Percentiles rank a stretch among this genome's conserved stretches.
Conservation (phyloP, 1,139 yeast species). For the Zygoascus meyerae region DNA sequence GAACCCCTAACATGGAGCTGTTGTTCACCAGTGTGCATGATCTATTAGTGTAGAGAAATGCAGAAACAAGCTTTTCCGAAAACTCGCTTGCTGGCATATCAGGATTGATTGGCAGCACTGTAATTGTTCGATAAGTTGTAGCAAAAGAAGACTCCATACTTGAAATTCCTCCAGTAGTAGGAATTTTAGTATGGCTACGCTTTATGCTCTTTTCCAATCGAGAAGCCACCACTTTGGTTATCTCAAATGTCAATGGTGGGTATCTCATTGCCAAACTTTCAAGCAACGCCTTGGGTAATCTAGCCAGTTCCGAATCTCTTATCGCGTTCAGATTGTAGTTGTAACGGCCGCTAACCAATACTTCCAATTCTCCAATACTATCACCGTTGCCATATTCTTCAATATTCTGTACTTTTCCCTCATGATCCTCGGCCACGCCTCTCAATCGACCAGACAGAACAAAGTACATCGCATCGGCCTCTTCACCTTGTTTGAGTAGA, state of each 20-base stretch:
- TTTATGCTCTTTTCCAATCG: conserved; percentile 41
- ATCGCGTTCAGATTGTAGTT: conserved; percentile 75
- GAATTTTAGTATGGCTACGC: conserved; percentile 14
- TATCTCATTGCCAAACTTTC: conserved; percentile 78
- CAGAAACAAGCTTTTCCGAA: conserved; percentile 63
- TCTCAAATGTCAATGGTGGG: conserved; percentile 87
- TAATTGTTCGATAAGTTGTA: conserved; percentile 61
- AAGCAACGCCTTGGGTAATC: conserved; percentile 84
- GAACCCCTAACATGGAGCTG: conserved; percentile 67
- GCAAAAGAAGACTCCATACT: conserved; percentile 30
- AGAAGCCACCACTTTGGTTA: conserved; percentile 80
- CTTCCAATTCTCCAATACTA: conserved; percentile 93
- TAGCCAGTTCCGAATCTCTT: conserved; percentile 87
- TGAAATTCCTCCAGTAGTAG: background rate
- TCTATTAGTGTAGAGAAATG: conserved; percentile 67
- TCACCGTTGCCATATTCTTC: conserved; percentile 94
- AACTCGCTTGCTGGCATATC: conserved; percentile 84
- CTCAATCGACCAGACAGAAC: conserved; percentile 87
- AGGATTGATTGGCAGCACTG: conserved; percentile 69
- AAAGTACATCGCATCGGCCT: conserved; percentile 87
- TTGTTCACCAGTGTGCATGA: conserved; percentile 75
- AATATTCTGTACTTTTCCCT: conserved; percentile 37
- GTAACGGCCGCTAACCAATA: conserved; percentile 75
- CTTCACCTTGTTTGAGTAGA: conserved; percentile 74
- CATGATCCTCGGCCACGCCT: conserved; percentile 42